phyloP scores from a whole-genome alignment of 1,139 yeast species.

The Yamadazyma conglobata region DNA sequence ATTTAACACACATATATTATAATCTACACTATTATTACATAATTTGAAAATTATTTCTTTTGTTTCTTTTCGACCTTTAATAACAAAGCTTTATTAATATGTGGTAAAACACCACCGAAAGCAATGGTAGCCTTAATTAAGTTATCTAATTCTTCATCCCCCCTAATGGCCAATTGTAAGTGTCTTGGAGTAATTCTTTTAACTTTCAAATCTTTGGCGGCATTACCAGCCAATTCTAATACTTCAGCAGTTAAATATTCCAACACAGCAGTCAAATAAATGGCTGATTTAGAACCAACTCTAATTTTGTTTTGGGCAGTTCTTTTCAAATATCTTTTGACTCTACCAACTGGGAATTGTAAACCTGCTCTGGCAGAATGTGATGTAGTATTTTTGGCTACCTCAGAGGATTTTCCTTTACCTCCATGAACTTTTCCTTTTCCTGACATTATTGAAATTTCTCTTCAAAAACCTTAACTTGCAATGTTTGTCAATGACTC shows the following conservation, averaged over 20 bases:
- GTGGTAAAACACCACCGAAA: slow-evolving; percentile 97
- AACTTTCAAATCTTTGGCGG: slow-evolving; percentile 96
- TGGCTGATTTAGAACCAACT: slow-evolving; percentile 97
- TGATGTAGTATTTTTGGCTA: slow-evolving; percentile 66
- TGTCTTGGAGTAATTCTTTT: slow-evolving; percentile 99
- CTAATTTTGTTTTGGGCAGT: slow-evolving; percentile 91
- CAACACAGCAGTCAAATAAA: slow-evolving; percentile 92
- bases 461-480: neutral
- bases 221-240: slow-evolving; percentile 97
- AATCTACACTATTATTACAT: slow-evolving; percentile 16
- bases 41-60: slow-evolving; percentile 29
- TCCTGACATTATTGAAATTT: slow-evolving; percentile 63
- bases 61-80: slow-evolving; percentile 90
- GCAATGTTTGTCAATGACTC: no score
- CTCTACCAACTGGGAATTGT: slow-evolving; percentile 98
- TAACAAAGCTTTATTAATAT: slow-evolving; percentile 88
- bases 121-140: slow-evolving; percentile 97
- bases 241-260: slow-evolving; percentile 98
- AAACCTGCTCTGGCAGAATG: slow-evolving; percentile 97
- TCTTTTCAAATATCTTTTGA: slow-evolving; percentile 89
- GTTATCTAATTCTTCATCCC: slow-evolving; percentile 97
- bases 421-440: slow-evolving; percentile 96
- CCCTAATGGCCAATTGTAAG: slow-evolving; percentile 96
- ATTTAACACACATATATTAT: slow-evolving; percentile 11
- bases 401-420: slow-evolving; percentile 83